These are phyloP conservation scores for Rhodosporidiobolus odoratus DNA, from an alignment of 768 basidiomycete species.

Conservation along the genomic window DNA sequence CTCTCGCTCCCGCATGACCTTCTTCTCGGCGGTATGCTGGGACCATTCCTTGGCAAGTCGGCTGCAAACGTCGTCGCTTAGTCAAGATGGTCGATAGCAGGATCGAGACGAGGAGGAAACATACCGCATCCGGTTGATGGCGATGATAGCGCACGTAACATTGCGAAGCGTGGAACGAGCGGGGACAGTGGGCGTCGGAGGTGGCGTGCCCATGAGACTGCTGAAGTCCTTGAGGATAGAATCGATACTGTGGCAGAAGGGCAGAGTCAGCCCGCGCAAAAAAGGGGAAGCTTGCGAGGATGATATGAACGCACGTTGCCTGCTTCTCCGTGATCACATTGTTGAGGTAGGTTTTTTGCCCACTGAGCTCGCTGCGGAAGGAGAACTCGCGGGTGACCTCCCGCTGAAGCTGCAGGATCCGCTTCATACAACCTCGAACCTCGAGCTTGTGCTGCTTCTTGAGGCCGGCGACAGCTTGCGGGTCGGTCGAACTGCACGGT, in stretches of 20 bases:
- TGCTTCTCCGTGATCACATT: slow-evolving; percentile 49
- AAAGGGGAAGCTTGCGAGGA: neutral
- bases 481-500: slow-evolving; percentile 42
- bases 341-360: slow-evolving; percentile 85
- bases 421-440: slow-evolving; percentile 81
- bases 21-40: neutral
- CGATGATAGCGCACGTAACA: slow-evolving; percentile 34
- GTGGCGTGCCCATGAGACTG: slow-evolving; percentile 25
- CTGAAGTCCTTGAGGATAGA: slow-evolving; percentile 9
- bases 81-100: neutral
- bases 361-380: slow-evolving; percentile 67
- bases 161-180: slow-evolving; percentile 21
- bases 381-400: slow-evolving; percentile 79
- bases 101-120: neutral
- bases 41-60: neutral
- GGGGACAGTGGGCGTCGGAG: neutral
- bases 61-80: neutral
- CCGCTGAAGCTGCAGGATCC: slow-evolving; percentile 85
- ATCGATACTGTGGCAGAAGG: slow-evolving; percentile 32
- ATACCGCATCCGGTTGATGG: slow-evolving; percentile 32
- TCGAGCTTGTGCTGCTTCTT: slow-evolving; percentile 68
- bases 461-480: slow-evolving; percentile 6
- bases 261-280: neutral
- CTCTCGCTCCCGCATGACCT: neutral
- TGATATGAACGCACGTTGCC: slow-evolving; percentile 24